Base-by-base conservation (phyloP, 176 grass and related monocot species). In the Carex parvula region DNA sequence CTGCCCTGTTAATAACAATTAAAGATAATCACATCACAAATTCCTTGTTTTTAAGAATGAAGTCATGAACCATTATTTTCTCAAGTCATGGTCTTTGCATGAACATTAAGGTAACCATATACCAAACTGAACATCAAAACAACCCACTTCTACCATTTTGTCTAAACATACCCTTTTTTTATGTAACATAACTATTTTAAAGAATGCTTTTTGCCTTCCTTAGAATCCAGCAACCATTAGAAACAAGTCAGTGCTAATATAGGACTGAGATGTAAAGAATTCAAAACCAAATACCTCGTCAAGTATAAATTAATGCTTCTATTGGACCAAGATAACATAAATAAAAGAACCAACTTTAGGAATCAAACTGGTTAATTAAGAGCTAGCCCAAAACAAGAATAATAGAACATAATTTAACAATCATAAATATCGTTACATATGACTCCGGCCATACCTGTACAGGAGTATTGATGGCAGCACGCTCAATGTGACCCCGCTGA, bases 391-490 rank as follows among this genome's bases (percentile, higher is more conserved):
- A 55, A 76, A 61, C 59, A 61, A 20, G 59, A 61, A 61, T 10
- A 61, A 61, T 18, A 61, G 22, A 76, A 55, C 48, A 76, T 29
- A 6, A 54, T 54, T 70, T 41, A 70, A 9, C 30, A n/a, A 42
- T 42, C 35, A 33, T 41, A 41, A 42, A 69, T 16, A 12, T 54
- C 16, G 22, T 55, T 32, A 56, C 21, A 53, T 75, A 20, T 46
- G 41, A 72, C 39, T 48, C 8, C 17, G 8, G 9, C 17, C 54
- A 69, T 81, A 92, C 83, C 77, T 88, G 94, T 61, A 97, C 92
- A 44, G 92, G 94, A 71, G 94, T 91, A 86, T 92, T 97, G 84
- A 97, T 97, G 81, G 94, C 90, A 88, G 94, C 94, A 62, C 94
- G 88, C 24, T 94, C 90, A 70, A 94, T 84, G 74, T 92, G 94